Percentiles rank a stretch among this genome's conserved stretches.
Conservation (phyloP, 495 filamentous ascomycete species). For the Neurospora sp. region DNA sequence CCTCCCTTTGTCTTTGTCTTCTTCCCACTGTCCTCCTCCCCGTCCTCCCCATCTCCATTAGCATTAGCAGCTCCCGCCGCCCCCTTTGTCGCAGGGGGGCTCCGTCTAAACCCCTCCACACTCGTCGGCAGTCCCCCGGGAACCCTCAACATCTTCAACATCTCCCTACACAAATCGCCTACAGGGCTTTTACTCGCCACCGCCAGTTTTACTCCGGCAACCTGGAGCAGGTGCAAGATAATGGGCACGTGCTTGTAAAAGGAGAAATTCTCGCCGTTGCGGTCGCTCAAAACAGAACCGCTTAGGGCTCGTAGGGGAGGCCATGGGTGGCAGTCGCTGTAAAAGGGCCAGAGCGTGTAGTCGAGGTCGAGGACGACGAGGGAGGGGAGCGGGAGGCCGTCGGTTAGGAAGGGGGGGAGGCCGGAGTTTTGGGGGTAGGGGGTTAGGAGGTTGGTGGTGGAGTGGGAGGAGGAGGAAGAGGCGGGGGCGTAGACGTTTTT, state of each 20-base stretch:
- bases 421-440: slow-evolving; percentile 36
- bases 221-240: slow-evolving; percentile 52
- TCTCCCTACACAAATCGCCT: slow-evolving; percentile 69
- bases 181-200: slow-evolving; percentile 76
- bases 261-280: slow-evolving; percentile 63
- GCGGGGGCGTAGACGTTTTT: not conserved
- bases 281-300: slow-evolving; percentile 42
- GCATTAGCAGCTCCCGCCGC: not conserved
- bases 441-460: slow-evolving; percentile 24
- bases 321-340: slow-evolving; percentile 86
- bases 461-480: not conserved
- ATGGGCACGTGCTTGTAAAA: slow-evolving; percentile 73
- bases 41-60: not conserved
- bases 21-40: not conserved
- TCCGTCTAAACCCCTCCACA: not conserved
- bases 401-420: slow-evolving; percentile 40
- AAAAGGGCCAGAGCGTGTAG: slow-evolving; percentile 97
- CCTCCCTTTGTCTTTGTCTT: slow-evolving; percentile 1
- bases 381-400: slow-evolving; percentile 73
- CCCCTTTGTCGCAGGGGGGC: not conserved
- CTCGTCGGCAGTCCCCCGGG: slow-evolving; percentile 8
- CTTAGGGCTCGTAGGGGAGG: slow-evolving; percentile 60
- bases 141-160: slow-evolving; percentile 64
- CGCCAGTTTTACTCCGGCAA: slow-evolving; percentile 49
- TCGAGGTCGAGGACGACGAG: slow-evolving; percentile 89